Conservation (phyloP, 257 asterid species). For the Solanum raphanifolium region DNA sequence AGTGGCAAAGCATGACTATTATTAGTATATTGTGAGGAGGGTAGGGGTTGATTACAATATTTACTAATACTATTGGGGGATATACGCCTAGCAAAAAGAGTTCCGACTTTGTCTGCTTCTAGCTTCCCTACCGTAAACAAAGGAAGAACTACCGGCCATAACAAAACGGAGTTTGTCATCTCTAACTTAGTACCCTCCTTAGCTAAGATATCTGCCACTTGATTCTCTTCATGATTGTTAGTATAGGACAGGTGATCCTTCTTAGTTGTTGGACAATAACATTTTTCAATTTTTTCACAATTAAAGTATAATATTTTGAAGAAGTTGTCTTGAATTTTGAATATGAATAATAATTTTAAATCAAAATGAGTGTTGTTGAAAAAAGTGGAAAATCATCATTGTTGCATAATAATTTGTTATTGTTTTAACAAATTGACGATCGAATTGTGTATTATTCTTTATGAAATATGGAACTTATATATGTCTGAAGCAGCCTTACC, state of each 20-base stretch:
- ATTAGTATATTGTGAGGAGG: too few relatives aligned
- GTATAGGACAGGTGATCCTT: not conserved
- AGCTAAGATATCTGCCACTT: too few relatives aligned
- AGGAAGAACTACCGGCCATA: not conserved
- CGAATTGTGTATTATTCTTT: not conserved
- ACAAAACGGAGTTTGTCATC: too few relatives aligned
- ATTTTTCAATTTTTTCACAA: not conserved
- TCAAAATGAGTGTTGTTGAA: not conserved
- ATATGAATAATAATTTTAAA: not conserved
- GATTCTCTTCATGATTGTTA: too few relatives aligned
- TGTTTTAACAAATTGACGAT: not conserved
- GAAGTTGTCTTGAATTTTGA: not conserved
- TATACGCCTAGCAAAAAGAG: too few relatives aligned
- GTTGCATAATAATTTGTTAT: not conserved
- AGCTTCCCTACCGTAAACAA: rapidly evolving
- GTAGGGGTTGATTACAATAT: too few relatives aligned
- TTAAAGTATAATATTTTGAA: not conserved
- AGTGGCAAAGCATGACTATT: too few relatives aligned
- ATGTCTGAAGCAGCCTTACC: not conserved
- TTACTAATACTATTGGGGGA: not conserved
- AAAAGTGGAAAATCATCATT: not conserved
- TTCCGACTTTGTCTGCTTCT: not conserved
- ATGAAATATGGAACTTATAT: not conserved
- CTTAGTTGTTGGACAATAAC: not conserved
- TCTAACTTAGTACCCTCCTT: too few relatives aligned